These are phyloP conservation scores for Hysterangium stoloniferum DNA, from an alignment of 768 basidiomycete species.

Conservation along the genomic window DNA sequence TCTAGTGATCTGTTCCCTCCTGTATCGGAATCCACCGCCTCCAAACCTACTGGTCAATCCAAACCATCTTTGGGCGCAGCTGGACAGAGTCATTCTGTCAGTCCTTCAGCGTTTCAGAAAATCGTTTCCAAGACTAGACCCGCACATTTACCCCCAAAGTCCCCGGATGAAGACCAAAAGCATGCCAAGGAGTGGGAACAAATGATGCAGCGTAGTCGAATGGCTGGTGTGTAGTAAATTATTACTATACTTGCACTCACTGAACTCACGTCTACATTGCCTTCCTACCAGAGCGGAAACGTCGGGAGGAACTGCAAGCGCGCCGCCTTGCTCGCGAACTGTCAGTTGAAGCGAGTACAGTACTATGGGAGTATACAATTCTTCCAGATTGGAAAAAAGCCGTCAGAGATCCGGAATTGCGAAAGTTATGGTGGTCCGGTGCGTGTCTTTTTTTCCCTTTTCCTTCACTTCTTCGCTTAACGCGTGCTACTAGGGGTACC, in stretches of 20 bases:
- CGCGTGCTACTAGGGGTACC: constrained; percentile 30
- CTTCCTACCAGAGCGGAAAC: constrained; percentile 53
- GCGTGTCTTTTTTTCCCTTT: constrained; percentile 29
- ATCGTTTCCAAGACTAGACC: constrained; percentile 83
- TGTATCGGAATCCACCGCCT: constrained; percentile 12
- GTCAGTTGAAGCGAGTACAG: constrained; percentile 60
- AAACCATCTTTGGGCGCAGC: neutral
- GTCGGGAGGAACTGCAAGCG: constrained; percentile 52
- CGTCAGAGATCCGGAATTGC: constrained; percentile 52
- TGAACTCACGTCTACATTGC: neutral
- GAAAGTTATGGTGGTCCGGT: constrained; percentile 81
- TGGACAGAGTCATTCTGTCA: constrained; percentile 39
- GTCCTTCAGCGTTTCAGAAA: constrained; percentile 69
- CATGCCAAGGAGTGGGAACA: constrained; percentile 80
- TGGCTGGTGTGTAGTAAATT: constrained; percentile 45
- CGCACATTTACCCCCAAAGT: constrained; percentile 77
- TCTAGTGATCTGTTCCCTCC: constrained; percentile 14
- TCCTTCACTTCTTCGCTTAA: neutral
- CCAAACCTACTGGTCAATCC: neutral
- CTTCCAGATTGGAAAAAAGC: constrained; percentile 79
- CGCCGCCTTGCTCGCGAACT: constrained; percentile 57
- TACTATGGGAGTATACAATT: constrained; percentile 72
- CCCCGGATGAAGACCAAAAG: constrained; percentile 65
- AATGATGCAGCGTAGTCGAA: constrained; percentile 81
- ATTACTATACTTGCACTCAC: neutral